Percentiles rank a stretch among this genome's conserved stretches.
Evolutionary conservation across 495 filamentous ascomycete genomes (phyloP).

Genomic region (Penicillium goetzii): DNA sequence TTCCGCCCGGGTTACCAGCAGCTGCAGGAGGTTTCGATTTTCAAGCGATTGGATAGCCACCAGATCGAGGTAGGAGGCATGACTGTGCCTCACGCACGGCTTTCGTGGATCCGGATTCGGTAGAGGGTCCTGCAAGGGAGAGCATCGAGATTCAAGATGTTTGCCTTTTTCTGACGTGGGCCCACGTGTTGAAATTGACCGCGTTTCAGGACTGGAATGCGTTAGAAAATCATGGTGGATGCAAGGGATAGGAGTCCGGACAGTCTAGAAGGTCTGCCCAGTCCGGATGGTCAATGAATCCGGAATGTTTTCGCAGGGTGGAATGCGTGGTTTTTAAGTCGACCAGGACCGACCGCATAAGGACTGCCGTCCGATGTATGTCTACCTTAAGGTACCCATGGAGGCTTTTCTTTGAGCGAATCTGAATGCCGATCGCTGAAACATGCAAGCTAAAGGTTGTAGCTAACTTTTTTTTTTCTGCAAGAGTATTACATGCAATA

Average conservation of each 20-base stretch:
- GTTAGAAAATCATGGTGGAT: constrained; percentile 6
- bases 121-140: constrained; percentile 49
- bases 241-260: background rate
- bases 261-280: background rate
- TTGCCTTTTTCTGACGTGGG: constrained; percentile 23
- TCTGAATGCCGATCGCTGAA: background rate
- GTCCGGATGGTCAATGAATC: background rate
- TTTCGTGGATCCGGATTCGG: constrained; percentile 49
- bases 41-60: constrained; percentile 39
- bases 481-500: too few species aligned
- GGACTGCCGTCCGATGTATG: background rate
- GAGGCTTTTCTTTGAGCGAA: background rate
- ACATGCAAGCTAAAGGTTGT: background rate
- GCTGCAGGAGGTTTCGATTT: constrained; percentile 33
- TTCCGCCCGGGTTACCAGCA: constrained; percentile 28
- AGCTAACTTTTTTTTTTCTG: background rate
- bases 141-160: constrained; percentile 58
- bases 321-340: constrained; percentile 9
- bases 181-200: constrained; percentile 20
- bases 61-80: constrained; percentile 19
- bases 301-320: constrained; percentile 6
- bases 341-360: background rate
- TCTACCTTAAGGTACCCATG: background rate
- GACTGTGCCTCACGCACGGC: constrained; percentile 53
- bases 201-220: constrained; percentile 14